Conservation (phyloP, 2,329 filamentous ascomycete species). For the Colletotrichum sp. region DNA sequence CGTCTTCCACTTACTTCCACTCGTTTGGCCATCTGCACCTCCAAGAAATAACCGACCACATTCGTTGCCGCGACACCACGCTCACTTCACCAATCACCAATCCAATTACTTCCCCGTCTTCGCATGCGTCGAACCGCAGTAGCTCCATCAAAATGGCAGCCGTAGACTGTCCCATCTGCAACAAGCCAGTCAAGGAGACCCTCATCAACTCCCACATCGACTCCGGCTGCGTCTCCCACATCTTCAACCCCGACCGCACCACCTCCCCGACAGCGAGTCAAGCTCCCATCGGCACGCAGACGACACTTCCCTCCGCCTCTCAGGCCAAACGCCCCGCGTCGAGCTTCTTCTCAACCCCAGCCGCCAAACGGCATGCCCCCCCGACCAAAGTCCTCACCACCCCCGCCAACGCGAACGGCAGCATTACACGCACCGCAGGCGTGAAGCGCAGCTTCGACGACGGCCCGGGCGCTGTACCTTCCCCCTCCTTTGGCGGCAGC, state of each 20-base stretch:
- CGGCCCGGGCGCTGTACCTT: slow-evolving; percentile 44
- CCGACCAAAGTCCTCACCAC: slow-evolving; percentile 35
- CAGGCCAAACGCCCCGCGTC: slow-evolving; percentile 58
- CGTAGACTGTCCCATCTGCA: slow-evolving; percentile 84
- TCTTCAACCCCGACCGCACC: slow-evolving; percentile 56
- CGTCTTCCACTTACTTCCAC: background rate
- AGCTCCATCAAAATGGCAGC: slow-evolving; percentile 21
- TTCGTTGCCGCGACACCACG: background rate
- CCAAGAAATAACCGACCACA: background rate
- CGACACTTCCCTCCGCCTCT: slow-evolving; percentile 34
- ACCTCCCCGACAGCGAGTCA: slow-evolving; percentile 30
- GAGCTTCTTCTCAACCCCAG: slow-evolving; percentile 67
- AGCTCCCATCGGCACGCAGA: slow-evolving; percentile 27
- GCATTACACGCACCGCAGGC: slow-evolving; percentile 34
- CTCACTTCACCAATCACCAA: background rate
- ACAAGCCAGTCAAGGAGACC: slow-evolving; percentile 70
- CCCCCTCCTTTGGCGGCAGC: background rate
- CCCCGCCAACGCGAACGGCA: slow-evolving; percentile 34
- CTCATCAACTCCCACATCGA: slow-evolving; percentile 93
- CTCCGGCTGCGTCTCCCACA: slow-evolving; percentile 73
- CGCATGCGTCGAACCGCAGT: background rate
- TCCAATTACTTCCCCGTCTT: background rate
- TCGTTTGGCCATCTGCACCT: background rate
- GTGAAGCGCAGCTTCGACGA: slow-evolving; percentile 61
- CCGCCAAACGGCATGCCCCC: slow-evolving; percentile 57